phyloP scores from a whole-genome alignment of 2,329 filamentous ascomycete species.

The Septoria linicola region DNA sequence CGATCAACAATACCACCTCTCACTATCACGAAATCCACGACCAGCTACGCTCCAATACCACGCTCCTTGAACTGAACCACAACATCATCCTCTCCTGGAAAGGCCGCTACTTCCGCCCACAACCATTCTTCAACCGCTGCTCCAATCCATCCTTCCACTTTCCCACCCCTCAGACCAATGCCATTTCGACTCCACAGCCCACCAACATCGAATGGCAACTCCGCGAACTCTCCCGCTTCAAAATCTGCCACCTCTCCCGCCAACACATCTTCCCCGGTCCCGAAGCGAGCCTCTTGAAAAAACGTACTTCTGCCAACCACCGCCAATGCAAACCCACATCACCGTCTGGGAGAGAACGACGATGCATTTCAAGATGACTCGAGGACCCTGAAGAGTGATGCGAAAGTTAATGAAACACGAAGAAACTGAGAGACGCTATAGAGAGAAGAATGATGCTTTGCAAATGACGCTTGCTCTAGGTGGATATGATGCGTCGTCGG shows the following conservation, averaged over 20 bases:
- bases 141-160: constrained; percentile 1
- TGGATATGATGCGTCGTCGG: background rate
- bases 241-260: background rate
- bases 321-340: background rate
- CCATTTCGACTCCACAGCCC: background rate
- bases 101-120: constrained; percentile 4
- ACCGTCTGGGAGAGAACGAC: constrained; percentile 8
- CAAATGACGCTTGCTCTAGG: background rate
- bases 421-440: too few relatives aligned
- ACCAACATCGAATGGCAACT: constrained; percentile 11
- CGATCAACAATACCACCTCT: constrained; percentile 6
- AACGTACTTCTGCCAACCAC: constrained; percentile 17
- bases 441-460: too few relatives aligned
- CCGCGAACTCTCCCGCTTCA: constrained; percentile 8
- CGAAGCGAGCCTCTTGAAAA: constrained; percentile 2
- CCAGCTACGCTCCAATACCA: background rate
- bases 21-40: constrained; percentile 9
- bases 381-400: too few relatives aligned
- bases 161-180: background rate
- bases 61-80: background rate
- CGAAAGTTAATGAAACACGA: too few relatives aligned
- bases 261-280: constrained; percentile 3
- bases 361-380: background rate
- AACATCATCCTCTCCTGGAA: constrained; percentile 8
- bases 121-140: constrained; percentile 12